Percentiles rank a stretch among this genome's conserved stretches.
phyloP scores from a whole-genome alignment of 352 stramenopile species.

The Phytophthora pinifolia region DNA sequence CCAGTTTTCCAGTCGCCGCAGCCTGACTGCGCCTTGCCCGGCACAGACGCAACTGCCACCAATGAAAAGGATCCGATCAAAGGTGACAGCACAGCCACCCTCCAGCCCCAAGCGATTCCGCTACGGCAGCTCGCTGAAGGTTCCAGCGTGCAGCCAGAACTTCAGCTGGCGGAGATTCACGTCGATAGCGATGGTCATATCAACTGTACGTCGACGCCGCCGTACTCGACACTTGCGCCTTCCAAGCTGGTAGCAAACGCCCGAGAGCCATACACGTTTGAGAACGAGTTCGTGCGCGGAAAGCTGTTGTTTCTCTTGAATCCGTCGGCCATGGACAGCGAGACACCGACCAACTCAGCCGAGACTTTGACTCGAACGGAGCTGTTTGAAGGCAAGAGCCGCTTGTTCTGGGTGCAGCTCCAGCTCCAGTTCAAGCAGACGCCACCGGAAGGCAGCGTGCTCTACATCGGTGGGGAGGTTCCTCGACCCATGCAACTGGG shows the following conservation, averaged over 20 bases:
- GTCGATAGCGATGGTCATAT: slow-evolving; percentile 14
- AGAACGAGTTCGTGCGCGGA: slow-evolving; percentile 80
- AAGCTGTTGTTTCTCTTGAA: slow-evolving; percentile 71
- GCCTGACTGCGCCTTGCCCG: not conserved
- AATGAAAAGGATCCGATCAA: not conserved
- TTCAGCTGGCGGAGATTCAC: slow-evolving; percentile 18
- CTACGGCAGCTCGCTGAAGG: slow-evolving; percentile 2
- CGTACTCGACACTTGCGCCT: not conserved
- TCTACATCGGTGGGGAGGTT: slow-evolving; percentile 73
- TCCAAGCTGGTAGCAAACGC: slow-evolving; percentile 33
- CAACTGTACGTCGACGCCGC: slow-evolving; percentile 1
- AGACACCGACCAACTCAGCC: not conserved
- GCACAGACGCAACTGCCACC: too few species aligned
- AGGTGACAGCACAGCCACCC: not conserved
- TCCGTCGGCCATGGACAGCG: slow-evolving; percentile 1
- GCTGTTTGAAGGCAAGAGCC: slow-evolving; percentile 48
- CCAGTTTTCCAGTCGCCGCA: not conserved
- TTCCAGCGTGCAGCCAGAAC: not conserved
- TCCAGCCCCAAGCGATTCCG: slow-evolving; percentile 1
- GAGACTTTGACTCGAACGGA: slow-evolving; percentile 23
- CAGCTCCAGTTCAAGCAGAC: slow-evolving; percentile 69
- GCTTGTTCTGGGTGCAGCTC: slow-evolving; percentile 68
- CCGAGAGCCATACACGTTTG: slow-evolving; percentile 53
- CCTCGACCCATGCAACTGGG: slow-evolving; percentile 50
- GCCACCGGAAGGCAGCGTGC: slow-evolving; percentile 33